Evolutionary conservation across 2,329 filamentous ascomycete species (phyloP).

Genomic region (Colletotrichum brevisporum): DNA sequence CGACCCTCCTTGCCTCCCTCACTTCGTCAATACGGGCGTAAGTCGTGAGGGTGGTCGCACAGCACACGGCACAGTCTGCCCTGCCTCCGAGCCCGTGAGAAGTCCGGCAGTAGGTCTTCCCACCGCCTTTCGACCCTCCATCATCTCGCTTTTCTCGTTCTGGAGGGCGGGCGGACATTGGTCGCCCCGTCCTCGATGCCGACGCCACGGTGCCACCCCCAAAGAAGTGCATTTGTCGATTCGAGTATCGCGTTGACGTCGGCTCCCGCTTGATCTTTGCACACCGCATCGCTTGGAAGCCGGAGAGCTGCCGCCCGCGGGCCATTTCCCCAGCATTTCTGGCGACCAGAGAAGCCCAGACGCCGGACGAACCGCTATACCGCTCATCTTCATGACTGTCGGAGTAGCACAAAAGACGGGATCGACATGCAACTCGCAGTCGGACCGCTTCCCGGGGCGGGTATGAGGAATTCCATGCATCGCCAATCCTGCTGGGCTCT

Average conservation of each 20-base stretch:
- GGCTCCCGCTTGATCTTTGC: neutral
- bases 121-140: constrained; percentile 25
- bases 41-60: constrained; percentile 5
- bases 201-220: neutral
- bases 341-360: neutral
- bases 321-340: neutral
- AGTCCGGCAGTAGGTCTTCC: neutral
- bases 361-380: neutral
- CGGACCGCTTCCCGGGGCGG: neutral
- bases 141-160: neutral
- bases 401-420: constrained; percentile 7
- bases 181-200: neutral
- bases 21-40: constrained; percentile 14
- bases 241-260: neutral
- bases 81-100: neutral
- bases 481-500: neutral
- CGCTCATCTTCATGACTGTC: neutral
- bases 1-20: neutral
- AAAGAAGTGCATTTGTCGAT: neutral
- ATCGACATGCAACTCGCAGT: constrained; percentile 13
- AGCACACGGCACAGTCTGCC: constrained; percentile 3
- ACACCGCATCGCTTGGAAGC: neutral
- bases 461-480: neutral
- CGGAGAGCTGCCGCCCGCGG: neutral
- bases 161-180: neutral